phyloP scores from a whole-genome alignment of 352 stramenopile species.

The Phytophthora pinifolia region DNA sequence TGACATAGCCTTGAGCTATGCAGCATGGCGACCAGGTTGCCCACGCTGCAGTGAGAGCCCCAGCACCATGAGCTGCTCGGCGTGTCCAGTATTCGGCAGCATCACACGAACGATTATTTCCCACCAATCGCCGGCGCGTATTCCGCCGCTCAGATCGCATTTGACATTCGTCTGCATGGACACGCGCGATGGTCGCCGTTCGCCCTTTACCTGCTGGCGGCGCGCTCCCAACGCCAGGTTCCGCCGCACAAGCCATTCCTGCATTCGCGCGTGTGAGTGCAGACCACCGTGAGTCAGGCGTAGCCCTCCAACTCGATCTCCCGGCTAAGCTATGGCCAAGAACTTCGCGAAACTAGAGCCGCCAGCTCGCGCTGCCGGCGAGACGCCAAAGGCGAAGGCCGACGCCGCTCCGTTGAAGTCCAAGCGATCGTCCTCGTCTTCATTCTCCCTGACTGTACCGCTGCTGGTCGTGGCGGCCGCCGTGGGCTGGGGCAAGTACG shows the following conservation, averaged over 20 bases:
- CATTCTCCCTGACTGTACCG: slow-evolving; percentile 17
- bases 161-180: slow-evolving; percentile 30
- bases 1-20: slow-evolving; percentile 9
- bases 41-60: too few relatives aligned
- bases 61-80: neutral
- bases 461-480: slow-evolving; percentile 24
- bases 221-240: slow-evolving; percentile 3
- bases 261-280: slow-evolving; percentile 13
- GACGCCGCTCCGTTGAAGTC: slow-evolving; percentile 8
- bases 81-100: slow-evolving; percentile 12
- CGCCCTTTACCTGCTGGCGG: slow-evolving; percentile 19
- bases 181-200: slow-evolving; percentile 23
- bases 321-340: slow-evolving; percentile 21
- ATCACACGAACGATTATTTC: slow-evolving; percentile 10
- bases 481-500: slow-evolving; percentile 20
- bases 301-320: slow-evolving; percentile 9
- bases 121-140: slow-evolving; percentile 11
- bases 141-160: slow-evolving; percentile 22
- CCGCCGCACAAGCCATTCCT: slow-evolving; percentile 15
- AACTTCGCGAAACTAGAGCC: neutral
- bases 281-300: slow-evolving; percentile 10
- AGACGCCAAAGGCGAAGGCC: neutral
- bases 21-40: too few relatives aligned
- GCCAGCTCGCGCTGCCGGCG: neutral
- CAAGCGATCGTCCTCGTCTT: slow-evolving; percentile 6